These are phyloP conservation scores for Leccinum pachyderme DNA, from an alignment of 1,284 basidiomycete species.

Conservation along the genomic window DNA sequence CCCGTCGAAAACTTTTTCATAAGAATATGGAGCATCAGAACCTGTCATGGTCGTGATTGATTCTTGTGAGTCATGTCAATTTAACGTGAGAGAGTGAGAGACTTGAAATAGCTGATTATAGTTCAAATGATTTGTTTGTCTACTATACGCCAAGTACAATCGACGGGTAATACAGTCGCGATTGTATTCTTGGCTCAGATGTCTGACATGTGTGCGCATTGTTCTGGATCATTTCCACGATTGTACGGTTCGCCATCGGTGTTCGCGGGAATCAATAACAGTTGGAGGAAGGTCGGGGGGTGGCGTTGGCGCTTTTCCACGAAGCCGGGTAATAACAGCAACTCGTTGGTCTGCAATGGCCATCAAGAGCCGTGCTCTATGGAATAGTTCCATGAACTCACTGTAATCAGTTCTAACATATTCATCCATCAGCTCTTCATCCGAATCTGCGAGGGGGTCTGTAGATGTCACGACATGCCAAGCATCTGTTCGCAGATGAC, in stretches of 20 bases:
- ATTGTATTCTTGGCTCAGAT: not conserved
- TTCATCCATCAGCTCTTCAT: slow-evolving; percentile 66
- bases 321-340: slow-evolving; percentile 45
- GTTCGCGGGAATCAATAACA: slow-evolving; percentile 30
- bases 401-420: slow-evolving; percentile 63
- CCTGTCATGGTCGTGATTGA: not conserved
- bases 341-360: slow-evolving; percentile 46
- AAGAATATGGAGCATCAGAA: not conserved
- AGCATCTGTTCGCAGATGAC: slow-evolving; percentile 48
- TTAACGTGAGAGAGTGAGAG: not conserved
- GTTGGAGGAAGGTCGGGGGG: slow-evolving; percentile 23
- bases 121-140: not conserved
- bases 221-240: slow-evolving; percentile 36
- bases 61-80: not conserved
- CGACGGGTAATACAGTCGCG: slow-evolving; percentile 6
- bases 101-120: not conserved
- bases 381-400: slow-evolving; percentile 32
- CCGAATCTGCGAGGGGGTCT: slow-evolving; percentile 70
- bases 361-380: not conserved
- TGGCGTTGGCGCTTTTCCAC: slow-evolving; percentile 42
- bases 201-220: not conserved
- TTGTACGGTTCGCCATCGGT: slow-evolving; percentile 39
- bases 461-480: slow-evolving; percentile 62
- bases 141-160: slow-evolving; percentile 2
- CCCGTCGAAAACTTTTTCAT: not conserved